Evolutionary conservation across 2,329 filamentous ascomycete species (phyloP).

Genomic region (Alternaria ethzedia): DNA sequence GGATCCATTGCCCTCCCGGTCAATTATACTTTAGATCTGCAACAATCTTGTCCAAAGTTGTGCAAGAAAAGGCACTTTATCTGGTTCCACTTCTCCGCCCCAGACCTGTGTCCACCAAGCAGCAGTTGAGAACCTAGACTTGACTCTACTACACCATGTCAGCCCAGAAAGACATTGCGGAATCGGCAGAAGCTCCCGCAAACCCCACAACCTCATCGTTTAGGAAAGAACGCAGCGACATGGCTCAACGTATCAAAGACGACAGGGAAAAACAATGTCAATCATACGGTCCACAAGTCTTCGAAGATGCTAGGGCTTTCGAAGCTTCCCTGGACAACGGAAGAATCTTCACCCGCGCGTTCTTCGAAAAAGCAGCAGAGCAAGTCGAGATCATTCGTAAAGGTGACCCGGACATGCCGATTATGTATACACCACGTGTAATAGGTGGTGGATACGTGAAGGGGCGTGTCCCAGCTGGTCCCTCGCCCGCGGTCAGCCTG

Average conservation of each 20-base stretch:
- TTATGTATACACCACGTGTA: not conserved
- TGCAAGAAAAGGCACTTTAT: not conserved
- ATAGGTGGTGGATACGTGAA: not conserved
- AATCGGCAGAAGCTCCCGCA: not conserved
- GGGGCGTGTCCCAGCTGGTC: not conserved
- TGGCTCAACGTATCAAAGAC: not conserved
- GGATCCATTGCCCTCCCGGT: not conserved
- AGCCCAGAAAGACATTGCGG: not conserved
- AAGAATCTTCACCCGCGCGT: not conserved
- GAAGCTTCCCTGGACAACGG: not conserved
- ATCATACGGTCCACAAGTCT: not conserved
- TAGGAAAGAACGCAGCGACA: not conserved
- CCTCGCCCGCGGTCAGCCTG: not conserved
- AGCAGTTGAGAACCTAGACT: not conserved
- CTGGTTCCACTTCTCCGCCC: not conserved
- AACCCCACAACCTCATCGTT: not conserved
- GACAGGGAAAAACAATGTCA: not conserved
- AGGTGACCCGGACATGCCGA: not conserved
- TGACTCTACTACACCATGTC: not conserved
- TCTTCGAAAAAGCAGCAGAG: not conserved
- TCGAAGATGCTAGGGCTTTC: not conserved
- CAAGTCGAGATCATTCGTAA: not conserved
- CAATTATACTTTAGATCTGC: no score
- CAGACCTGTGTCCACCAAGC: not conserved
- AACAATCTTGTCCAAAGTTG: fast-evolving